These are phyloP conservation scores for Penicillium canariense DNA, from an alignment of 495 filamentous ascomycete genomes.

Conservation along the genomic window DNA sequence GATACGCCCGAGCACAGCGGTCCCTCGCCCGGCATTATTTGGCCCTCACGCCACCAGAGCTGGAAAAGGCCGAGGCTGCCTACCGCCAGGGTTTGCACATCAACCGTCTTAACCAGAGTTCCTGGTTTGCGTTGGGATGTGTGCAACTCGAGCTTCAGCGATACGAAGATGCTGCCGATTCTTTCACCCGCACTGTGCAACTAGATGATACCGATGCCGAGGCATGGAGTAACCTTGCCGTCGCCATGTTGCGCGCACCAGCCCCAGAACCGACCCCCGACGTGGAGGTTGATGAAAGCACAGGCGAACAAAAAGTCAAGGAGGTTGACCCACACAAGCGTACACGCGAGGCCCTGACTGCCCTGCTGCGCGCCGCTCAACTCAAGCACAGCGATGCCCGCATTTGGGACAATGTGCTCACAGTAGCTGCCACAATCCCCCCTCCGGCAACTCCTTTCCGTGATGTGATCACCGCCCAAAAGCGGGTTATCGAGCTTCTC, in stretches of 20 bases:
- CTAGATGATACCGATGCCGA: conserved; percentile 86
- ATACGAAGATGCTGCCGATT: conserved; percentile 79
- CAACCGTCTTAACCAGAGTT: conserved; percentile 73
- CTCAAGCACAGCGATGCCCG: conserved; percentile 80
- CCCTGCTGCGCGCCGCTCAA: conserved; percentile 78
- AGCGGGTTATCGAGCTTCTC: conserved; percentile 72
- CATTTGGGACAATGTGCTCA: conserved; percentile 95
- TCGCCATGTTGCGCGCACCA: conserved; percentile 61
- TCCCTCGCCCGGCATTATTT: conserved; percentile 79
- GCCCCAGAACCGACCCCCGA: conserved; percentile 36
- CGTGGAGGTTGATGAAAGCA: conserved; percentile 28
- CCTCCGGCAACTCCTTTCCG: conserved; percentile 68
- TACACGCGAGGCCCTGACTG: conserved; percentile 69
- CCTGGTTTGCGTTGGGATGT: conserved; percentile 90
- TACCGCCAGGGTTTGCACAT: conserved; percentile 73
- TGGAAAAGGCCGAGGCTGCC: conserved; percentile 69
- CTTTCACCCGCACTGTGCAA: conserved; percentile 75
- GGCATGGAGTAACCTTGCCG: conserved; percentile 92
- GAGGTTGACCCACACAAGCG: conserved; percentile 56
- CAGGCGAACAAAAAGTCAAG: conserved; percentile 20
- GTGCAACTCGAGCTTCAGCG: conserved; percentile 72
- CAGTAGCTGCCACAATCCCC: conserved; percentile 71
- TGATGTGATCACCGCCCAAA: conserved; percentile 71
- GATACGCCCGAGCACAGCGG: conserved; percentile 84
- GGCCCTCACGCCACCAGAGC: conserved; percentile 52